A percentile compares a stretch with the other conserved stretches of the same genome.
Evolutionary conservation across 805 yeast genomes (phyloP).

Genomic region (Monosporozyma yasuniensis): DNA sequence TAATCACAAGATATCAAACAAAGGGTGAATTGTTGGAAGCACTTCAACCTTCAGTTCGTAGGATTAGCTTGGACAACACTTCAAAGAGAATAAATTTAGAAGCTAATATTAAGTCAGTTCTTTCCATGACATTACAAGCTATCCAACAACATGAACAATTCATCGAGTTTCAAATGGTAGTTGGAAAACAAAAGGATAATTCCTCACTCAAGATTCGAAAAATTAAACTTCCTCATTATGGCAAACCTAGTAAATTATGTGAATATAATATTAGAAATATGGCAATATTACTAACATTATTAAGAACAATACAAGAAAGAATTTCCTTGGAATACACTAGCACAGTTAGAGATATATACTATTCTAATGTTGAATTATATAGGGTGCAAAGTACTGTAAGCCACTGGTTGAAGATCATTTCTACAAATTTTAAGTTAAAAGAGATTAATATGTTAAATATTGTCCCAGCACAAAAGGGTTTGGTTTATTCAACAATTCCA

Average conservation of each 20-base stretch:
- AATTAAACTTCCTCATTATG: slow-evolving; percentile 10
- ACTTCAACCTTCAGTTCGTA: slow-evolving; percentile 13
- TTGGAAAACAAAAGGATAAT: neutral
- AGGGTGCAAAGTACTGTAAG: slow-evolving; percentile 38
- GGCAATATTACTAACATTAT: slow-evolving; percentile 13
- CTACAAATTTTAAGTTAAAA: slow-evolving; percentile 31
- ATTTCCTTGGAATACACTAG: slow-evolving; percentile 6
- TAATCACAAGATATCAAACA: slow-evolving; percentile 6
- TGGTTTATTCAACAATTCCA: slow-evolving; percentile 29
- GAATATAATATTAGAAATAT: slow-evolving; percentile 5
- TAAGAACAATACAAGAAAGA: slow-evolving; percentile 10
- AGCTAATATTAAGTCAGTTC: slow-evolving; percentile 8
- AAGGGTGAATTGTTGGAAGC: slow-evolving; percentile 9
- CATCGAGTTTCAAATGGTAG: neutral
- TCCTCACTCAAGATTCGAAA: neutral
- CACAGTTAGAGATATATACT: slow-evolving; percentile 48
- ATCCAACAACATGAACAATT: slow-evolving; percentile 18
- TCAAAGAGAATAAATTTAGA: neutral
- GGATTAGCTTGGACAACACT: slow-evolving; percentile 6
- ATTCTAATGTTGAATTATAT: slow-evolving; percentile 50
- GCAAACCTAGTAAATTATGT: neutral
- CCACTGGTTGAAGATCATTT: slow-evolving; percentile 32
- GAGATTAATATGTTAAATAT: slow-evolving; percentile 37
- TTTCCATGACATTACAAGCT: slow-evolving; percentile 15
- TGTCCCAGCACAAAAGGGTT: slow-evolving; percentile 54